phyloP scores from a whole-genome alignment of 1,284 basidiomycete species.

The Tranzscheliella williamsii region DNA sequence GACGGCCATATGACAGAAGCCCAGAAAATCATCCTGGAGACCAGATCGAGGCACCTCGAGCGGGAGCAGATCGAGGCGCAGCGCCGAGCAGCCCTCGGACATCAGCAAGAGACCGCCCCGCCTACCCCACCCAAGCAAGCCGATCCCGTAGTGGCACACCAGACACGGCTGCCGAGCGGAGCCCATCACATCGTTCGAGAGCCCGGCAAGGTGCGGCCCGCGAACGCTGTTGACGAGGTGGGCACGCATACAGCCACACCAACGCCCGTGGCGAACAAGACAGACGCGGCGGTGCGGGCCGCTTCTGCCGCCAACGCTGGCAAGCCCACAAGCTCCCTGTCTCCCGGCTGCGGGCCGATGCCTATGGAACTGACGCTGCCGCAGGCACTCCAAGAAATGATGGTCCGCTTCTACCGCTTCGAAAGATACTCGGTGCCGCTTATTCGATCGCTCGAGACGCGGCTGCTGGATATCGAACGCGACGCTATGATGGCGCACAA shows the following conservation, averaged over 20 bases:
- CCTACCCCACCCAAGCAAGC: slow-evolving; percentile 17
- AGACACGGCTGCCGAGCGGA: slow-evolving; percentile 24
- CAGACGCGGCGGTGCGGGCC: not conserved
- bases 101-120: slow-evolving; percentile 4
- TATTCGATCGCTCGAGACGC: slow-evolving; percentile 53
- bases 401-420: slow-evolving; percentile 59
- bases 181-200: slow-evolving; percentile 27
- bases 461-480: slow-evolving; percentile 55
- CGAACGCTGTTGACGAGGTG: too few species aligned
- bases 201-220: slow-evolving; percentile 2
- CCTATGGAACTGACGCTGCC: slow-evolving; percentile 41
- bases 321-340: slow-evolving; percentile 13
- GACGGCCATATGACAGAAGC: slow-evolving; percentile 45
- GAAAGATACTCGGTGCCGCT: slow-evolving; percentile 58
- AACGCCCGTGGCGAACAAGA: too few species aligned
- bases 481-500: slow-evolving; percentile 52
- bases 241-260: too few species aligned
- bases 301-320: not conserved
- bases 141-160: not conserved
- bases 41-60: slow-evolving; percentile 38
- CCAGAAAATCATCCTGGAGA: slow-evolving; percentile 52
- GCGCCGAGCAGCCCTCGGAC: slow-evolving; percentile 4
- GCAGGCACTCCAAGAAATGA: slow-evolving; percentile 56
- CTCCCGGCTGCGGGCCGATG: slow-evolving; percentile 43
- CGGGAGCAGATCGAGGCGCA: slow-evolving; percentile 33